Evolutionary conservation across 78 protist species (phyloP).

Genomic region (Monocercomonoides exilis): DNA sequence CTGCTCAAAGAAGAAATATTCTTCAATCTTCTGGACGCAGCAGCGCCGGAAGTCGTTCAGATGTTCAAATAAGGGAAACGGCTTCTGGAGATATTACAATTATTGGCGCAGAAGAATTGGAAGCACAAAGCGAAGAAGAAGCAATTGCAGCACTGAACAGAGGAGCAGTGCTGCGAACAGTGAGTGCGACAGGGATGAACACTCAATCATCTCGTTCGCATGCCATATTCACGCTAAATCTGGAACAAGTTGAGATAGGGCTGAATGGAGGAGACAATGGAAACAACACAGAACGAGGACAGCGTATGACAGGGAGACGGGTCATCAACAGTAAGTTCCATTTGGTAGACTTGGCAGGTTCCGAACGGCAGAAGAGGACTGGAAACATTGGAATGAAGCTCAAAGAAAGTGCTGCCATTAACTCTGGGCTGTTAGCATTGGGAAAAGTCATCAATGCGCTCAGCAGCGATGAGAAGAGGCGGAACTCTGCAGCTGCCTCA

Average conservation of each 20-base stretch:
- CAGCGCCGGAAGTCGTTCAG: not conserved
- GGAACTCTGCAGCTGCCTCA: not conserved
- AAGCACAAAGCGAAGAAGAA: not conserved
- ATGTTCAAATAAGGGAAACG: not conserved
- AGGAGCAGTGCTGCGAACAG: not conserved
- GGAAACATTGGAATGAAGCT: not conserved
- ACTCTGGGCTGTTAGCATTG: not conserved
- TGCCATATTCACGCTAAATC: not conserved
- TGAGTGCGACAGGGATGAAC: constrained; percentile 8
- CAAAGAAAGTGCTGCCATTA: not conserved
- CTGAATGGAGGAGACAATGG: too few relatives aligned
- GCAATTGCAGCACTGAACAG: not conserved
- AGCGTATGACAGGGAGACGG: not conserved
- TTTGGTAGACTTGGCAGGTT: not conserved
- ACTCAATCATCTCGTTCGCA: not conserved
- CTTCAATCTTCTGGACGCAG: too few relatives aligned
- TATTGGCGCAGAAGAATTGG: not conserved
- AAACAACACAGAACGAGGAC: too few relatives aligned
- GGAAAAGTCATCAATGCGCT: not conserved
- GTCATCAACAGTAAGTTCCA: not conserved
- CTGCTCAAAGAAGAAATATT: too few relatives aligned
- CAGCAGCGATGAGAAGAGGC: not conserved
- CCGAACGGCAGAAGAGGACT: not conserved
- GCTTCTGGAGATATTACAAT: not conserved
- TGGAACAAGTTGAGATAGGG: not conserved